phyloP scores from a whole-genome alignment of 768 basidiomycete genomes.

The Hydnomerulius pinastri region DNA sequence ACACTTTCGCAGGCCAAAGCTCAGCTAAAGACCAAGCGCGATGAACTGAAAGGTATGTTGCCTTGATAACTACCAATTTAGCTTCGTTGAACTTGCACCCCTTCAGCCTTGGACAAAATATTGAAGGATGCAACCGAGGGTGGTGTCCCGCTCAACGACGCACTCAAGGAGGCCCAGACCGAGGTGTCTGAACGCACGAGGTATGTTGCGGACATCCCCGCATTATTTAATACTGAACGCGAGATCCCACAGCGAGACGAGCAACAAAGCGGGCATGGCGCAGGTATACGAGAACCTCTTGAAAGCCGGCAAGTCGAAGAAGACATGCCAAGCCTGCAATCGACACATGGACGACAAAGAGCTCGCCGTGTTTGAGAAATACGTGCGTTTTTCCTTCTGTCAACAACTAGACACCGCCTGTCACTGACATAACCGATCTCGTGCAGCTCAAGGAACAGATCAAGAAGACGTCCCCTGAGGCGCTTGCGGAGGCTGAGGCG shows the following conservation, averaged over 20 bases:
- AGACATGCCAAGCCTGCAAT: constrained; percentile 76
- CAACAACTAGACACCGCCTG: background rate
- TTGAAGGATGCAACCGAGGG: constrained; percentile 43
- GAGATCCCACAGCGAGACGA: constrained; percentile 13
- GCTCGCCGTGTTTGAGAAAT: constrained; percentile 64
- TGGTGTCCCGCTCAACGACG: constrained; percentile 45
- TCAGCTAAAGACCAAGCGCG: constrained; percentile 61
- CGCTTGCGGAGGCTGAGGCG: constrained; percentile 36
- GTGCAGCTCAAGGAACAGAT: constrained; percentile 65
- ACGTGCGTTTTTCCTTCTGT: constrained; percentile 45
- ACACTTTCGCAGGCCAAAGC: constrained; percentile 58
- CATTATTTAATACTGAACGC: background rate
- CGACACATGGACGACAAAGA: constrained; percentile 61
- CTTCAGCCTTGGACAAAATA: constrained; percentile 43
- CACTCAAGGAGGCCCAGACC: constrained; percentile 41
- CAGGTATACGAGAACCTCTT: constrained; percentile 58
- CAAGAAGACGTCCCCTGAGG: constrained; percentile 52
- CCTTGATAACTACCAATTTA: background rate
- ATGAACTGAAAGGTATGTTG: constrained; percentile 61
- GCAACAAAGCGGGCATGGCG: constrained; percentile 36
- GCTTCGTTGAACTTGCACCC: background rate
- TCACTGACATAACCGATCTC: constrained; percentile 2
- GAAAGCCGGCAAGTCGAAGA: constrained; percentile 57
- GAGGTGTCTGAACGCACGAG: constrained; percentile 18
- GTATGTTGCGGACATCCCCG: constrained; percentile 11